Evolutionary conservation across 164 flowering plant genomes (phyloP).

Genomic region (Litsea cubeba): DNA sequence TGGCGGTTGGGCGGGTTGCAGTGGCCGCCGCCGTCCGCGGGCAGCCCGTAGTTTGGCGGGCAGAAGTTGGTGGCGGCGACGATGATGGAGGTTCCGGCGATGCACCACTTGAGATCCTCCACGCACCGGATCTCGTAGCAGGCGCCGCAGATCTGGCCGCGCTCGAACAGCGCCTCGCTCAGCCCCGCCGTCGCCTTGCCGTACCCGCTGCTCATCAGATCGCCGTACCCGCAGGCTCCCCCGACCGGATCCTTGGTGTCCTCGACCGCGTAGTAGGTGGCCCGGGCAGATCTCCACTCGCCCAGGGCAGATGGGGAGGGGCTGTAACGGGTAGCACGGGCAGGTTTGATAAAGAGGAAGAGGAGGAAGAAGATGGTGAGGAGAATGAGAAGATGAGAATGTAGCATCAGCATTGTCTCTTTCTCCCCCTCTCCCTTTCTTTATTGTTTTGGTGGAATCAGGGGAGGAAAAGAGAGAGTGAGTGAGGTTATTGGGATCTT

Average conservation of each 20-base stretch:
- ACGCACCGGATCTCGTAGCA: slow-evolving; percentile 83
- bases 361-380: background rate
- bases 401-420: too few species aligned
- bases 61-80: slow-evolving; percentile 92
- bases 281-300: slow-evolving; percentile 74
- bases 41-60: slow-evolving; percentile 73
- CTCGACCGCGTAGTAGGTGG: slow-evolving; percentile 77
- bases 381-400: too few species aligned
- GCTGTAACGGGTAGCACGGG: background rate
- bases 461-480: too few species aligned
- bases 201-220: slow-evolving; percentile 57
- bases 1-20: slow-evolving; percentile 88
- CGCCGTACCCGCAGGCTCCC: slow-evolving; percentile 93
- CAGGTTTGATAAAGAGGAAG: slow-evolving; percentile 18
- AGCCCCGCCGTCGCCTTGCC: slow-evolving; percentile 83
- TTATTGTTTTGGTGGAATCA: too few species aligned
- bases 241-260: slow-evolving; percentile 70
- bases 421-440: too few species aligned
- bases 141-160: slow-evolving; percentile 93
- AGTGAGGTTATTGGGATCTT: too few species aligned
- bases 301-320: slow-evolving; percentile 19
- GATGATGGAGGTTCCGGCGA: slow-evolving; percentile 84
- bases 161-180: slow-evolving; percentile 55
- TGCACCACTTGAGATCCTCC: slow-evolving; percentile 79
- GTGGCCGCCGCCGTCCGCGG: slow-evolving; percentile 59